Evolutionary conservation across 2,329 filamentous ascomycete species (phyloP).

Genomic region (Cladosporium halotolerans): DNA sequence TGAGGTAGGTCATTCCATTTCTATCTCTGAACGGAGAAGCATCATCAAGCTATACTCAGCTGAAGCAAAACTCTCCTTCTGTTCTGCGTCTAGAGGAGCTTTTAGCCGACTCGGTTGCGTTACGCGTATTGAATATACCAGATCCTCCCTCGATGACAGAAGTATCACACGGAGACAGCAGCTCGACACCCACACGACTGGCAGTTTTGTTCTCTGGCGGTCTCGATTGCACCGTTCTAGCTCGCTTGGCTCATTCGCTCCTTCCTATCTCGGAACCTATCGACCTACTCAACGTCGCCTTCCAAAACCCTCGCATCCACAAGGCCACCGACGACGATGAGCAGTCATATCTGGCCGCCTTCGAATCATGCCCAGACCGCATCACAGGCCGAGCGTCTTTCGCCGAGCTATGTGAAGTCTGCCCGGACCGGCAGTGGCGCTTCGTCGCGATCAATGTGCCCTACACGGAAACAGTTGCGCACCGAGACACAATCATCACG

Average conservation of each 20-base stretch:
- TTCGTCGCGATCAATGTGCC: constrained; percentile 82
- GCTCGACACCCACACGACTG: constrained; percentile 44
- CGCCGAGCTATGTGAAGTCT: constrained; percentile 63
- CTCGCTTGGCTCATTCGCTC: constrained; percentile 71
- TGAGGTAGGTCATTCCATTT: constrained; percentile 29
- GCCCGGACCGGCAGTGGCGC: constrained; percentile 68
- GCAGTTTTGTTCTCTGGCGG: constrained; percentile 91
- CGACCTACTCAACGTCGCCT: constrained; percentile 91
- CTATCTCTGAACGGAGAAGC: constrained; percentile 24
- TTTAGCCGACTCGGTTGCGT: constrained; percentile 22
- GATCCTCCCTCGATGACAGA: constrained; percentile 20
- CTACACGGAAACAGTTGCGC: constrained; percentile 64
- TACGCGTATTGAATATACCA: constrained; percentile 56
- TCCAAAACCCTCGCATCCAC: constrained; percentile 77
- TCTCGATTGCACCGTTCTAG: constrained; percentile 84
- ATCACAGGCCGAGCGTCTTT: constrained; percentile 76
- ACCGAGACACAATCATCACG: constrained; percentile 62
- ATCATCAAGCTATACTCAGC: constrained; percentile 1
- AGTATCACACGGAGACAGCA: constrained; percentile 10
- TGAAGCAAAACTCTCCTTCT: constrained; percentile 19
- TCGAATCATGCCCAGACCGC: constrained; percentile 84
- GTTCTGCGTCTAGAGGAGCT: constrained; percentile 20
- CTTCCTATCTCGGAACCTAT: constrained; percentile 63
- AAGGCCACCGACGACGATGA: constrained; percentile 24
- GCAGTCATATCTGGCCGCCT: constrained; percentile 40